Base-by-base conservation (phyloP, 2,329 filamentous ascomycete genomes). In the Botrytis paeoniae region DNA sequence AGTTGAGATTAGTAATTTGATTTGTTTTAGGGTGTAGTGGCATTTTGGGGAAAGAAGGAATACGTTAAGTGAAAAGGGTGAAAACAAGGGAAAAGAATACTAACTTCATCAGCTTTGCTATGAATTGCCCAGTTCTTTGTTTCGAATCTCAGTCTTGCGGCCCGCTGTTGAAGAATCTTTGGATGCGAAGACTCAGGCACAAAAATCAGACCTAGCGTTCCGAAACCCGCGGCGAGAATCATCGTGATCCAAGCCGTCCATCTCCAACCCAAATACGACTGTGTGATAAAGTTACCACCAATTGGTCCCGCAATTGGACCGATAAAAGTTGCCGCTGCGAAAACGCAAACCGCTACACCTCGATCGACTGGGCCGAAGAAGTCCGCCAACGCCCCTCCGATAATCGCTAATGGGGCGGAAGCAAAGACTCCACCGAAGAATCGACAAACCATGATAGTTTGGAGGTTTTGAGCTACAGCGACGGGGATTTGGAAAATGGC, bases 11-110 rank as follows among this genome's bases (percentile, higher is more conserved):
- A 45, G 43, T 16, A 18, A 14, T 70, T 54, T 63, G 57, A 37
- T 37, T 41, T 16, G 37, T 12, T 70, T 22, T 29, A 22, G 16
- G 1, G 35, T 32, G 12, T 9, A n/a, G 18, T 41, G 4, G 18
- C 92, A 72, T 93, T 93, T 0, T 91, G 92, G 3, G 89, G 92
- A 63, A 82, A 80, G 12, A 94, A 85, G 9, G 94, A 84, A 77
- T 90, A 87, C 29, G 93, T 84, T 0, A 92, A 92, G 62, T 78
- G 22, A 0, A 90, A 87, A 43, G 92, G 77, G 14, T 93, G 83
- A 78, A 92, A 93, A 78, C 7, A 91, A 92, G 3, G 89, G 92
- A 63, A 82, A 80, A 93, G 84, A 0, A 91, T 92, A 89, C 29
- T 80, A 80, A 70, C 80, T 75, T 77, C 77, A 60, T 80, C 80